Base-by-base conservation (phyloP, 1,139 yeast species). In the Yamadazyma kanchanaburiensis region DNA sequence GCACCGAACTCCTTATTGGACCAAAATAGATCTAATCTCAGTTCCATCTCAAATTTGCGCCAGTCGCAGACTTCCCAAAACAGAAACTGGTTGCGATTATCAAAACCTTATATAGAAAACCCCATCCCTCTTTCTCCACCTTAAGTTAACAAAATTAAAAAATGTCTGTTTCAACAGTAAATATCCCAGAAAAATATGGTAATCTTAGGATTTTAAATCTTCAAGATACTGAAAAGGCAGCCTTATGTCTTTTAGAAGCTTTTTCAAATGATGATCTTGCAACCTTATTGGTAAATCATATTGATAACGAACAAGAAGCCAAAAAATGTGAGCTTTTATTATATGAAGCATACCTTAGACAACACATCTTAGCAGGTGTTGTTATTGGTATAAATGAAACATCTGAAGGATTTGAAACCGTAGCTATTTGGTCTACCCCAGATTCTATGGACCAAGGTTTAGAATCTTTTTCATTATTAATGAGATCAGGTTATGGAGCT, bases 341-440 rank as follows among this genome's bases (percentile, higher is more conserved):
- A 27, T 78, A 74, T 43, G 80, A 74, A 43, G 72, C 77, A 12
- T 77, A 78, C 46, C 58, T 77, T 17, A 63, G 61, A 35, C 79
- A 80, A 32, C 83, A 77, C 48, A 62, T 79, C 25, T 49, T 65
- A 37, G 68, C 73, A 33, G 86, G 86, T 1, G 38, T 75, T 12
- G 78, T 71, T 14, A 49, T 77, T 21, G 83, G 75, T 1, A 53
- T 65, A 25, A 62, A 62, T 31, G 74, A 68, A 33, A 38, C 51
- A 4, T 60, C 61, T 4, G 67, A 66, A 8, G 63, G 60, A 9
- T 79, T 73, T 49, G 84, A 79, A 51, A 77, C 82, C 4, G 80
- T 79, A 16, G 74, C 80, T 7, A 53, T 77, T 22, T 79, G 85
- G 84, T 62, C 79, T 25, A 62, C 66, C 11, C 85, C 85, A 4